Evolutionary conservation across 257 asterid species (phyloP).

Genomic region (Buddleja alternifolia): DNA sequence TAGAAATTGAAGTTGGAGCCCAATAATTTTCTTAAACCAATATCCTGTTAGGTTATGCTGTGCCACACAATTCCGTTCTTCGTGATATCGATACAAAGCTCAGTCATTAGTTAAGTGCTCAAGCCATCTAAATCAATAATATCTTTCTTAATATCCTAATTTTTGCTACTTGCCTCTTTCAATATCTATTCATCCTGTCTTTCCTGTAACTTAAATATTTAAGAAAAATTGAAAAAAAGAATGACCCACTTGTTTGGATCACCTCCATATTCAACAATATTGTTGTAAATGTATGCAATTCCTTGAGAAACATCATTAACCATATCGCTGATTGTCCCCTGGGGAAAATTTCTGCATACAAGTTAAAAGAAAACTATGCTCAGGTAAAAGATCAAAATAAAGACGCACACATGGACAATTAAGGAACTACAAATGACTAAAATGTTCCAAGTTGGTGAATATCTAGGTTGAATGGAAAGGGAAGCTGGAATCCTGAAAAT

Average conservation of each 20-base stretch:
- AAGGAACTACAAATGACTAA: neutral
- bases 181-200: neutral
- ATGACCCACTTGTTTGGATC: conserved; percentile 75
- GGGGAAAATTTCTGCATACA: conserved; percentile 91
- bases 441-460: conserved; percentile 6
- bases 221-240: neutral
- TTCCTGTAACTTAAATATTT: neutral
- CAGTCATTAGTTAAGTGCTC: conserved; percentile 17
- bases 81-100: neutral
- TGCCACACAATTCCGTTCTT: neutral
- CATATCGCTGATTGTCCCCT: conserved; percentile 98
- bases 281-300: conserved; percentile 69
- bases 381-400: conserved; percentile 25
- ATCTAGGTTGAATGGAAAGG: conserved; percentile 7
- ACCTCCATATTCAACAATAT: conserved; percentile 78
- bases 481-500: conserved; percentile 13
- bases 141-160: conserved; percentile 12
- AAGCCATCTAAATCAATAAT: conserved; percentile 20
- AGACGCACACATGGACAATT: conserved; percentile 6
- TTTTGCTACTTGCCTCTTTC: conserved; percentile 11
- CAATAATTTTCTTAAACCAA: too few relatives aligned
- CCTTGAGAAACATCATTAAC: conserved; percentile 81
- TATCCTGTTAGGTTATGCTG: neutral
- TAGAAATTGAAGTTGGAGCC: conserved; percentile 12
- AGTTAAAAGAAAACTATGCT: conserved; percentile 23